Conservation (phyloP, 352 stramenopile genomes). For the Phytophthora rubi region DNA sequence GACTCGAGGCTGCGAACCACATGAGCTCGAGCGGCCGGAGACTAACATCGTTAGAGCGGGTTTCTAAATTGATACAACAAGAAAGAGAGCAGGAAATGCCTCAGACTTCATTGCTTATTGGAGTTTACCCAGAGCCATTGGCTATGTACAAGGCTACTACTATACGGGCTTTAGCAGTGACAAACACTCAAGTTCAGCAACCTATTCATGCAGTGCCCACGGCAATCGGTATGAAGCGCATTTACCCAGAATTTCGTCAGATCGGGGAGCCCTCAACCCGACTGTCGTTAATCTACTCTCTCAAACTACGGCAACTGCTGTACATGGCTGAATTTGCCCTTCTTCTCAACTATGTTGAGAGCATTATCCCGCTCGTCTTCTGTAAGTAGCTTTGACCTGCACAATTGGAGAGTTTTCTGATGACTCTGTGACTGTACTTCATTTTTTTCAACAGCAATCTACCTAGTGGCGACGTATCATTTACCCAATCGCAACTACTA, state of each 20-base stretch:
- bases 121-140: neutral
- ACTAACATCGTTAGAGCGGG: neutral
- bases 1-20: neutral
- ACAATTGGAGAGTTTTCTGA: neutral
- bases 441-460: conserved; percentile 2
- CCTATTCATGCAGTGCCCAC: neutral
- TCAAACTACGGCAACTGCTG: conserved; percentile 3
- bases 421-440: neutral
- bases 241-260: neutral
- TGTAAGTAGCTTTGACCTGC: conserved; percentile 10
- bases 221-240: neutral
- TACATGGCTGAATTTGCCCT: conserved; percentile 25
- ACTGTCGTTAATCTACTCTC: neutral
- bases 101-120: neutral
- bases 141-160: neutral
- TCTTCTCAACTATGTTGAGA: conserved; percentile 24
- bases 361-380: conserved; percentile 22
- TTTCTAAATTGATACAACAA: neutral
- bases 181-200: neutral
- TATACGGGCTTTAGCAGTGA: neutral
- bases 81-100: neutral
- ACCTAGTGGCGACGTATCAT: conserved; percentile 7
- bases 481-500: conserved; percentile 27
- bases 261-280: neutral
- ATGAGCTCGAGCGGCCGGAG: neutral